Percentiles rank a stretch among this genome's conserved stretches.
Evolutionary conservation across 2,329 filamentous ascomycete species (phyloP).

Genomic region (Cytospora schulzeri): DNA sequence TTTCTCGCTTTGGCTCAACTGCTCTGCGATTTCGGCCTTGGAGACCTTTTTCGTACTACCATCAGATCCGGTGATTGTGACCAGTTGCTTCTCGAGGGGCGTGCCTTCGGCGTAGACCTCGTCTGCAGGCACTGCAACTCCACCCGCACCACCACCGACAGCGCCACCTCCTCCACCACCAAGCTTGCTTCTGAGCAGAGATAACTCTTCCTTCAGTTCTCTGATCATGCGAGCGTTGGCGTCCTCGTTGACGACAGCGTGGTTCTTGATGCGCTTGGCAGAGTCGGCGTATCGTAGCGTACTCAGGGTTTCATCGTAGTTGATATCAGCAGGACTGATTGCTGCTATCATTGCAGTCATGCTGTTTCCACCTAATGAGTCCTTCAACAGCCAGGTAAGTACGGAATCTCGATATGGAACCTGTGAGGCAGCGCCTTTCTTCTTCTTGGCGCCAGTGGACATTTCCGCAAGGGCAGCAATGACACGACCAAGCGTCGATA

Average conservation of each 20-base stretch:
- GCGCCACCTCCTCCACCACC: conserved; percentile 50
- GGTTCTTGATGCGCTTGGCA: conserved; percentile 99
- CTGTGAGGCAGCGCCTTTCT: conserved; percentile 71
- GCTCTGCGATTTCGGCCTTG: conserved; percentile 96
- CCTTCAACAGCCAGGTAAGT: conserved; percentile 94
- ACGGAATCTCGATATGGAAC: conserved; percentile 98
- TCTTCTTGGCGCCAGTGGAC: conserved; percentile 80
- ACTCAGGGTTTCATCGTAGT: conserved; percentile 96
- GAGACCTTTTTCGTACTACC: conserved; percentile 92
- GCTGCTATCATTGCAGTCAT: conserved; percentile 99
- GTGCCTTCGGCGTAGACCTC: conserved; percentile 91
- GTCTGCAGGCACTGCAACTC: conserved; percentile 59
- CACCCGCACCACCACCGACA: conserved; percentile 42
- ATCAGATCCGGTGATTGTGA: conserved; percentile 86
- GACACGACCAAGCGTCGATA: conserved; percentile 94
- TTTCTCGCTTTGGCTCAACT: conserved; percentile 94
- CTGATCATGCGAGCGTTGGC: conserved; percentile 98
- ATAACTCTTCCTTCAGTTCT: conserved; percentile 93
- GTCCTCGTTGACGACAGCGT: conserved; percentile 98
- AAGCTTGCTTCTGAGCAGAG: conserved; percentile 83
- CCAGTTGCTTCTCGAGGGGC: conserved; percentile 91
- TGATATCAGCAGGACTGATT: conserved; percentile 97
- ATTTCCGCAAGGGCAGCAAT: conserved; percentile 94
- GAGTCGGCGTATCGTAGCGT: conserved; percentile 96
- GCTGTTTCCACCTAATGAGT: conserved; percentile 95